Percentiles rank a stretch among this genome's conserved stretches.
phyloP scores from a whole-genome alignment of 1,139 yeast genomes.

The Debaryomycetaceae sp. region DNA sequence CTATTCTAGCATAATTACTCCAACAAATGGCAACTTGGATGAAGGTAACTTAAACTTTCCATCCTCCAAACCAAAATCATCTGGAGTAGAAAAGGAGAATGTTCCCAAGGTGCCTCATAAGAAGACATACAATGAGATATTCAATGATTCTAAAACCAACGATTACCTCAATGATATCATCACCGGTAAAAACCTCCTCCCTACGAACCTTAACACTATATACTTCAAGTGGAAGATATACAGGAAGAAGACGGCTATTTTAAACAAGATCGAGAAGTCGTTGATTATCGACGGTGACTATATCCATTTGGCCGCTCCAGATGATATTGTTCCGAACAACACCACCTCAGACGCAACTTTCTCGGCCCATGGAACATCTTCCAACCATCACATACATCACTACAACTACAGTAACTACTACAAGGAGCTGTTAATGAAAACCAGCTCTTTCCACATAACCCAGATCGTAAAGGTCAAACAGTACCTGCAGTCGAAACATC shows the following conservation, averaged over 20 bases:
- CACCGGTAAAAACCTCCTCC: slow-evolving; percentile 30
- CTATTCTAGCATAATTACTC: slow-evolving; percentile 20
- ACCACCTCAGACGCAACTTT: slow-evolving; percentile 37
- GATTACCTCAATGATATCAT: slow-evolving; percentile 37
- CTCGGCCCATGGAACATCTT: slow-evolving; percentile 9
- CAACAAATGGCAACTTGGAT: not conserved
- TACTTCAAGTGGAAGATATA: slow-evolving; percentile 70
- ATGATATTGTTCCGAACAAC: slow-evolving; percentile 50
- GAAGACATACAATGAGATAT: not conserved
- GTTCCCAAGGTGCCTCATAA: slow-evolving; percentile 1
- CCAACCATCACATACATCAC: slow-evolving; percentile 34
- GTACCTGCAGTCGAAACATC: slow-evolving; percentile 60
- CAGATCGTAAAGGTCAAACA: slow-evolving; percentile 77
- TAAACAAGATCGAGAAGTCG: slow-evolving; percentile 76
- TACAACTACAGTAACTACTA: slow-evolving; percentile 47
- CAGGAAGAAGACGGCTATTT: slow-evolving; percentile 84
- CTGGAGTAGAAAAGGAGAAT: slow-evolving; percentile 2
- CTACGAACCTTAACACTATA: slow-evolving; percentile 36
- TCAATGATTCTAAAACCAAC: slow-evolving; percentile 13
- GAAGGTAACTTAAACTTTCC: slow-evolving; percentile 1
- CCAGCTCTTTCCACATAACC: slow-evolving; percentile 82
- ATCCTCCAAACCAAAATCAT: not conserved
- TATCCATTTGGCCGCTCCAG: slow-evolving; percentile 82
- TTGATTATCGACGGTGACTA: slow-evolving; percentile 92
- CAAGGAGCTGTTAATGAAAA: slow-evolving; percentile 56